These are phyloP conservation scores for Ceratocystis ficicola DNA, from an alignment of 2,329 filamentous ascomycete genomes.

Conservation along the genomic window DNA sequence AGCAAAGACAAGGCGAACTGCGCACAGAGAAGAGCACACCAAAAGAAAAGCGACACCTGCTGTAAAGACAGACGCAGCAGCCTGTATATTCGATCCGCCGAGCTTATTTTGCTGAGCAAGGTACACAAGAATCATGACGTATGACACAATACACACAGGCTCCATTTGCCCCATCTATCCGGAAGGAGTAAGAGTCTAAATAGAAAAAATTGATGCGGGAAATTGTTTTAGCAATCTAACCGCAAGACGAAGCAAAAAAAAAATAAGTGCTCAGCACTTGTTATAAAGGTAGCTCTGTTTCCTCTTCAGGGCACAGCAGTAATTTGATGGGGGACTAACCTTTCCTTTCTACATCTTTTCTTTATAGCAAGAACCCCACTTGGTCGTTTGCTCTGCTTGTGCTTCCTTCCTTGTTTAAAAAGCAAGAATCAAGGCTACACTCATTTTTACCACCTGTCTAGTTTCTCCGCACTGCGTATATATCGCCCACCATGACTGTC, in stretches of 20 bases:
- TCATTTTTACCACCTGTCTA: no score
- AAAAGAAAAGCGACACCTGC: not conserved
- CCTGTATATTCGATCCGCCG: no score
- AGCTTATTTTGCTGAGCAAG: not conserved
- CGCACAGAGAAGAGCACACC: not conserved
- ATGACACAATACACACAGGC: not conserved
- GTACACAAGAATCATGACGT: no score
- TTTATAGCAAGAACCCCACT: not conserved
- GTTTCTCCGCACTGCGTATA: no score
- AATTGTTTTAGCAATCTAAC: not conserved
- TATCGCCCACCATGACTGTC: slow-evolving; percentile 37
- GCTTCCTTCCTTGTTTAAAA: slow-evolving; percentile 24
- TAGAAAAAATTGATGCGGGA: not conserved
- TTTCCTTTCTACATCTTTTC: not conserved
- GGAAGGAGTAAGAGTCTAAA: not conserved
- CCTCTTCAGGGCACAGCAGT: not conserved
- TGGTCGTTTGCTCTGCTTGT: slow-evolving; percentile 9
- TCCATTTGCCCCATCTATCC: slow-evolving; percentile 1
- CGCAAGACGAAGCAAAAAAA: not conserved
- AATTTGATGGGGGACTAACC: not conserved
- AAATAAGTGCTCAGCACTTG: not conserved
- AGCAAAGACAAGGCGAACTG: not conserved
- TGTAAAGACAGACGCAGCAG: not conserved
- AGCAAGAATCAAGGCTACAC: not conserved
- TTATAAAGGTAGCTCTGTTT: not conserved